Evolutionary conservation across 768 basidiomycete genomes (phyloP).

Genomic region (Chalciporus pseudorubinellus): DNA sequence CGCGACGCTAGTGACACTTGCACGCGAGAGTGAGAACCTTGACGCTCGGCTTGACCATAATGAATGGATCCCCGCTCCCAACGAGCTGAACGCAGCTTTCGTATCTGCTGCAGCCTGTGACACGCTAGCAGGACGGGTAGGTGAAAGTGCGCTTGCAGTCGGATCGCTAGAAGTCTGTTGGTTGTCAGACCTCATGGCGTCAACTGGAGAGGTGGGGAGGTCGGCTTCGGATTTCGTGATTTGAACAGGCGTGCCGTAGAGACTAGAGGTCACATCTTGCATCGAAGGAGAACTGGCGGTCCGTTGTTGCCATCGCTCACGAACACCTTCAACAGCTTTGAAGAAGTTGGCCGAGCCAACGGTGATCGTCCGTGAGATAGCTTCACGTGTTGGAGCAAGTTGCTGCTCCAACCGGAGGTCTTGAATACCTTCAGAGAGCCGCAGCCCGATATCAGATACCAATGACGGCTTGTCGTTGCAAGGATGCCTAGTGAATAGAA

Average conservation of each 20-base stretch:
- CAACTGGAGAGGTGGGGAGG: slow-evolving; percentile 9
- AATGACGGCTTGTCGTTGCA: slow-evolving; percentile 89
- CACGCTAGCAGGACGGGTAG: slow-evolving; percentile 25
- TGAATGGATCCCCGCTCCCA: slow-evolving; percentile 49
- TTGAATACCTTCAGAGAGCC: slow-evolving; percentile 90
- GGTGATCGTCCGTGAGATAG: slow-evolving; percentile 71
- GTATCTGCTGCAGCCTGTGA: slow-evolving; percentile 34
- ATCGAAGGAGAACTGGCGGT: slow-evolving; percentile 25
- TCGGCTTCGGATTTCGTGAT: slow-evolving; percentile 31
- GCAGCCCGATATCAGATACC: slow-evolving; percentile 87
- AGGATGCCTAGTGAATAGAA: slow-evolving; percentile 63
- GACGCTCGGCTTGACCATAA: slow-evolving; percentile 43
- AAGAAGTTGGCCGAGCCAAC: slow-evolving; percentile 78
- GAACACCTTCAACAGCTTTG: slow-evolving; percentile 87
- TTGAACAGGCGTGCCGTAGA: slow-evolving; percentile 25
- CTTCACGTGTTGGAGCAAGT: slow-evolving; percentile 90
- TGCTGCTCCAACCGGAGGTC: slow-evolving; percentile 92
- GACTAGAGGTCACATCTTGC: slow-evolving; percentile 20
- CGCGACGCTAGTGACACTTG: slow-evolving; percentile 23
- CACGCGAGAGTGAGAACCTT: slow-evolving; percentile 37
- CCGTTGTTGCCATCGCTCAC: slow-evolving; percentile 64
- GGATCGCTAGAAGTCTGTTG: slow-evolving; percentile 30
- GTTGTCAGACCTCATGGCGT: slow-evolving; percentile 12
- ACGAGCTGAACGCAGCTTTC: slow-evolving; percentile 35
- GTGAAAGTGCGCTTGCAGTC: slow-evolving; percentile 5